A percentile compares a stretch with the other conserved stretches of the same genome.
Evolutionary conservation across 306 rosid species (phyloP).

Genomic region (Carpinus viminea): DNA sequence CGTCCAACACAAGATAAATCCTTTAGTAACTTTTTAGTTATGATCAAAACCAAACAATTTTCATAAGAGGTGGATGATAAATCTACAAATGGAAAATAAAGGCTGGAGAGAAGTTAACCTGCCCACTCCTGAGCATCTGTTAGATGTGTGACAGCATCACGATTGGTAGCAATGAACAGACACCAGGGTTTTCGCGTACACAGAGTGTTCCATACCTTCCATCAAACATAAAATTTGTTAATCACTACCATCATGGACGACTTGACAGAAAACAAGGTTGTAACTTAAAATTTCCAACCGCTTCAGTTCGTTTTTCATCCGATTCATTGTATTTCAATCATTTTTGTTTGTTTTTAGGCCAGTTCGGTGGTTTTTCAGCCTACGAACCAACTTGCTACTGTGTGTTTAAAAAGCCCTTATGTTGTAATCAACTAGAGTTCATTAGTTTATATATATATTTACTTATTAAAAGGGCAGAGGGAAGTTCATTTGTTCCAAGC

Average conservation of each 20-base stretch:
- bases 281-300: too few species aligned
- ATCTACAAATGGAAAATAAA: neutral
- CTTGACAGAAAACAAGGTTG: neutral
- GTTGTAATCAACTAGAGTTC: too few species aligned
- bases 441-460: too few species aligned
- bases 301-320: too few species aligned
- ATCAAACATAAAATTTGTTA: constrained; percentile 18
- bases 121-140: constrained; percentile 99
- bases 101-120: constrained; percentile 49
- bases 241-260: neutral
- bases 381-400: too few species aligned
- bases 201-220: constrained; percentile 93
- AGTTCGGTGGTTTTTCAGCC: too few species aligned
- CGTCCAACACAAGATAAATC: neutral
- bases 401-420: too few species aligned
- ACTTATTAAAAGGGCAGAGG: too few species aligned
- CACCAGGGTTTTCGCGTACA: constrained; percentile 97
- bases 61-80: neutral
- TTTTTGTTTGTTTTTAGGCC: too few species aligned
- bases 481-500: too few species aligned
- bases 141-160: constrained; percentile 98
- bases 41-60: neutral
- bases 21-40: neutral
- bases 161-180: constrained; percentile 94
- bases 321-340: too few species aligned